Conservation (phyloP, 331 rosid genomes). For the Saraca asoca region DNA sequence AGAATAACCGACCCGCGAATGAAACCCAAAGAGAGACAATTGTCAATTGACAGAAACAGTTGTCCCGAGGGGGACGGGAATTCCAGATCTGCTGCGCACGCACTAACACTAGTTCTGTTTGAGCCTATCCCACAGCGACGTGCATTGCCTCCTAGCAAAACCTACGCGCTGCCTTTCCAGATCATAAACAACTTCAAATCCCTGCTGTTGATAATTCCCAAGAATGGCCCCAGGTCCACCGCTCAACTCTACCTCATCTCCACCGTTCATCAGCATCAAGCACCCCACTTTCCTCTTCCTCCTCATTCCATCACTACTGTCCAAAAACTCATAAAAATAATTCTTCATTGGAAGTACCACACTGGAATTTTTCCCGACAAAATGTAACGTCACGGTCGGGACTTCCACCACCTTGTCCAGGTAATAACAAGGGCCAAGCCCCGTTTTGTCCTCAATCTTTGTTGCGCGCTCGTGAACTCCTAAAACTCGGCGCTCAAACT, state of each 20-base stretch:
- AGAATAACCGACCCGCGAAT: too few species aligned
- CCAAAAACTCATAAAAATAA: conserved; percentile 71
- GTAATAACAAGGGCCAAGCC: conserved; percentile 79
- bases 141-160: conserved; percentile 72
- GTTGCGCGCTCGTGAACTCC: conserved; percentile 63
- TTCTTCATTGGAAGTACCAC: conserved; percentile 74
- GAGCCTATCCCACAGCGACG: conserved; percentile 80
- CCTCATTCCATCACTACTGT: conserved; percentile 52
- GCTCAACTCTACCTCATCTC: conserved; percentile 66
- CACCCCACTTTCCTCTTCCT: conserved; percentile 71
- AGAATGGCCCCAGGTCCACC: conserved; percentile 90
- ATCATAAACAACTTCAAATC: conserved; percentile 85
- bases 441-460: conserved; percentile 63
- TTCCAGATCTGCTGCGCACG: conserved; percentile 12
- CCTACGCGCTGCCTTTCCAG: conserved; percentile 74
- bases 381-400: conserved; percentile 64
- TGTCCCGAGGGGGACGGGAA: background rate
- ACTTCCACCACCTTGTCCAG: conserved; percentile 39
- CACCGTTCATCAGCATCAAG: conserved; percentile 91
- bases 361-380: conserved; percentile 61
- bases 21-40: too few species aligned
- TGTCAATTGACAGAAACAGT: too few species aligned
- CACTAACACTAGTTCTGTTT: conserved; percentile 33
- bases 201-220: conserved; percentile 94
- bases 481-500: conserved; percentile 67